Percentiles rank a stretch among this genome's conserved stretches.
phyloP scores from a whole-genome alignment of 2,329 filamentous ascomycete genomes.

The Diaporthe sp. region DNA sequence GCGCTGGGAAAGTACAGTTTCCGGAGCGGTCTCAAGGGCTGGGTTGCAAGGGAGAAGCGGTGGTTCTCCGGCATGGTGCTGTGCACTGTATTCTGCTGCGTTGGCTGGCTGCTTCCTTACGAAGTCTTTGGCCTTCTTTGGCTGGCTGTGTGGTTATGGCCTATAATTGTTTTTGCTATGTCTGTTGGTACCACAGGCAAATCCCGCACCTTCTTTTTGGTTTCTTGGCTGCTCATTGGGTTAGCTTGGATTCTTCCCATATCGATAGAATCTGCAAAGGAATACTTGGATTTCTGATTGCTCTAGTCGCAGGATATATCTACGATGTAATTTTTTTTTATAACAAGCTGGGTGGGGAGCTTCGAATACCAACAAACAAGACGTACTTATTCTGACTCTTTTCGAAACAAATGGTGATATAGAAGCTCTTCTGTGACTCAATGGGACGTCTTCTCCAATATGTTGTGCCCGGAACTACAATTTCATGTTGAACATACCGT shows the following conservation, averaged over 20 bases:
- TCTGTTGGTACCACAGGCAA: neutral
- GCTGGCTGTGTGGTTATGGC: neutral
- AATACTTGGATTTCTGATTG: neutral
- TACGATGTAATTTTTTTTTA: neutral
- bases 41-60: neutral
- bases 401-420: too few species aligned
- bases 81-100: neutral
- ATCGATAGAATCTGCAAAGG: neutral
- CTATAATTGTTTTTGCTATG: neutral
- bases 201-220: neutral
- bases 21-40: neutral
- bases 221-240: neutral
- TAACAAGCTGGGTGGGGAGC: too few species aligned
- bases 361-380: neutral
- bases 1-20: neutral
- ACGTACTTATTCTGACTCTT: neutral
- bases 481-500: too few species aligned
- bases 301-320: neutral
- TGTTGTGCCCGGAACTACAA: too few species aligned
- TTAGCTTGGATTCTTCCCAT: conserved; percentile 9
- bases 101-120: neutral
- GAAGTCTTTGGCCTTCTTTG: neutral
- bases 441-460: too few species aligned
- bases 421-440: too few species aligned
- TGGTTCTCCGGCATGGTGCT: neutral